phyloP scores from a whole-genome alignment of 257 asterid species.

The Knoxia roxburghii region DNA sequence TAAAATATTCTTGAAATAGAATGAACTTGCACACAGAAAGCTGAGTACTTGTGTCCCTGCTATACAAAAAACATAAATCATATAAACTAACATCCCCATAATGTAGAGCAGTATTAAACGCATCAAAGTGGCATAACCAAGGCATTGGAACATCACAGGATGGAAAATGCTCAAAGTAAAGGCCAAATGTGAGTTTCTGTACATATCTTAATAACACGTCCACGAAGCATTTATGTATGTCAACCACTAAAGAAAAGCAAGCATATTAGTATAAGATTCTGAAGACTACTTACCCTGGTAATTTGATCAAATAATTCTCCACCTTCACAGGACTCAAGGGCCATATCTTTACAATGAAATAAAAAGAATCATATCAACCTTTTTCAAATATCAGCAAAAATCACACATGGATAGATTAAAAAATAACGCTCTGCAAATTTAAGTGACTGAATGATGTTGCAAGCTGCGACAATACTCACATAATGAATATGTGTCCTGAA shows the following conservation, averaged over 20 bases:
- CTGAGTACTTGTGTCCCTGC: neutral
- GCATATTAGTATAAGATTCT: neutral
- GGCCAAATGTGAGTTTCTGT: too few relatives aligned
- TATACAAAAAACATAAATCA: neutral
- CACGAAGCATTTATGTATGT: neutral
- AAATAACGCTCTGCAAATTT: neutral
- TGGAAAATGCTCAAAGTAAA: neutral
- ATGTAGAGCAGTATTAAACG: neutral
- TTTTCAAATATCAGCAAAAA: slow-evolving; percentile 7
- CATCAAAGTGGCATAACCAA: neutral
- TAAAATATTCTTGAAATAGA: neutral
- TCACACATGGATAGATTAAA: slow-evolving; percentile 8
- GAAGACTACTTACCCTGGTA: slow-evolving; percentile 61
- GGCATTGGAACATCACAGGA: neutral
- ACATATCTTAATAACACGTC: neutral
- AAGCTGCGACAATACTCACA: slow-evolving; percentile 52
- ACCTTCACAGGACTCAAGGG: slow-evolving; percentile 98
- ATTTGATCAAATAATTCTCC: slow-evolving; percentile 99
- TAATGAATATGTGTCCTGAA: slow-evolving; percentile 90
- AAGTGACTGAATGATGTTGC: neutral
- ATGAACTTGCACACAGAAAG: slow-evolving; percentile 1
- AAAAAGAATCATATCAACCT: slow-evolving; percentile 25
- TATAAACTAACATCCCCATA: neutral
- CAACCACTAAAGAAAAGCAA: neutral
- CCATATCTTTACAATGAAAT: slow-evolving; percentile 71